Evolutionary conservation across 192 early-diverging fungal genomes (phyloP), one percentile per base, ranked within the genome.

Genomic region (Backusella circina): DNA sequence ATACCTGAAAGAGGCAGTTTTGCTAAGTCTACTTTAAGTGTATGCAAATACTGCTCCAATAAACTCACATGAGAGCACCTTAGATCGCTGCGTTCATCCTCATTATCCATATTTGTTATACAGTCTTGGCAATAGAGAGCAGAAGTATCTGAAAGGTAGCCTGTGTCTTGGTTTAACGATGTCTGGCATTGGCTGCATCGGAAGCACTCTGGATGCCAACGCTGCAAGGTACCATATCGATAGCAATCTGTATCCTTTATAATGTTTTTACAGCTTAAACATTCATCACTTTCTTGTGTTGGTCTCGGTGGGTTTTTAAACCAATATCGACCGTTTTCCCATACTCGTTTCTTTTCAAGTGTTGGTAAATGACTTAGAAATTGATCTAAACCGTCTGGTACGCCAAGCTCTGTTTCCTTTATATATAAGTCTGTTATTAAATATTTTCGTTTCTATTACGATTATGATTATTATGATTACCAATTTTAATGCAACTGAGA

Each of bases 41-140:
- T 79, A 82, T 95, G 97, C 61, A 92, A 90, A 84, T 97, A 98
- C 85, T 98, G 95, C 76, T 96, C 87, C 65, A 99, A 84, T 77
- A 95, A 91, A 23, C 95, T 91, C 3, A 97, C 90, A 79, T 90
- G 83, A 70, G 88, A 86, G 72, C 94, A 92, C 9, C 75, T 57
- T 7, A 80, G 73, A 26, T 61, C 23, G 0, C 54, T 28, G 28
- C 26, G 23, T 61, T 61, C 54, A 61, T 28, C 54, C 8, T 28
- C 26, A 28, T 12, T 61, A 15, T 61, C 12, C 64, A 21, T 16
- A 23, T 21, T 70, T 21, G 39, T 72, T 21, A 32, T 38, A 23
- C 77, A 77, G 7, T 61, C 28, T 28, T 76, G 71, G 61, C 84
- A 72, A 38, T 77, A 75, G 67, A 80, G 28, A 38, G 54, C 26